Conservation (phyloP, 257 asterid species). For the Nyctanthes arbortristis region DNA sequence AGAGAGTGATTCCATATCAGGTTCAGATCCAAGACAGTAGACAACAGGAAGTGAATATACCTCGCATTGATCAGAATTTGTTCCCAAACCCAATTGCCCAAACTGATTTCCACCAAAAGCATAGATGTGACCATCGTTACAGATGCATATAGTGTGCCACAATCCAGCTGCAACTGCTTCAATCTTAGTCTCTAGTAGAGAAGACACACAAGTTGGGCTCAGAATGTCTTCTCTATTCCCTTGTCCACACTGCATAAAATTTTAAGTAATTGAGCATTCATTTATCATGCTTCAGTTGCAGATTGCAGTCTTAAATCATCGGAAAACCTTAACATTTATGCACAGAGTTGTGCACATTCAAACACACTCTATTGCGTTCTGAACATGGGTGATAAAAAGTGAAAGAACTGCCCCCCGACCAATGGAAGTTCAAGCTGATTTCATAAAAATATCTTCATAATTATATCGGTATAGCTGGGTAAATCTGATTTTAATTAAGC, state of each 20-base stretch:
- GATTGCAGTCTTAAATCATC: not conserved
- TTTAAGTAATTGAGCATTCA: not conserved
- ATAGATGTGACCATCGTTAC: constrained; percentile 51
- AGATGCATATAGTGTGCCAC: constrained; percentile 70
- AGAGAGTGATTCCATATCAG: constrained; percentile 31
- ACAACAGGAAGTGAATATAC: constrained; percentile 31
- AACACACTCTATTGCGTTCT: not conserved
- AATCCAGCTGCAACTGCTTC: constrained; percentile 73
- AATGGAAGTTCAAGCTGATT: not conserved
- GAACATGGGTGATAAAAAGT: not conserved
- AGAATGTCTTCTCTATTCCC: constrained; percentile 63
- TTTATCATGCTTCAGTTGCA: no score
- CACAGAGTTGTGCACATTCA: not conserved
- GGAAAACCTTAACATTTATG: constrained; percentile 4
- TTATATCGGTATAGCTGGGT: not conserved
- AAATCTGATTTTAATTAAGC: not conserved
- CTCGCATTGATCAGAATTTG: constrained; percentile 60
- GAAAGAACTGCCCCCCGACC: not conserved
- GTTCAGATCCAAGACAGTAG: constrained; percentile 25
- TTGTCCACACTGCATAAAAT: constrained; percentile 67
- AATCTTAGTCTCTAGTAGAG: constrained; percentile 45
- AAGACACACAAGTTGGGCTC: constrained; percentile 60
- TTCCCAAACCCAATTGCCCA: constrained; percentile 76
- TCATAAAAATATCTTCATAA: not conserved
- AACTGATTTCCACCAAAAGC: constrained; percentile 84